A percentile compares a stretch with the other conserved stretches of the same genome.
Evolutionary conservation across 2,329 filamentous ascomycete species (phyloP).

Genomic region (Botrytis elliptica): DNA sequence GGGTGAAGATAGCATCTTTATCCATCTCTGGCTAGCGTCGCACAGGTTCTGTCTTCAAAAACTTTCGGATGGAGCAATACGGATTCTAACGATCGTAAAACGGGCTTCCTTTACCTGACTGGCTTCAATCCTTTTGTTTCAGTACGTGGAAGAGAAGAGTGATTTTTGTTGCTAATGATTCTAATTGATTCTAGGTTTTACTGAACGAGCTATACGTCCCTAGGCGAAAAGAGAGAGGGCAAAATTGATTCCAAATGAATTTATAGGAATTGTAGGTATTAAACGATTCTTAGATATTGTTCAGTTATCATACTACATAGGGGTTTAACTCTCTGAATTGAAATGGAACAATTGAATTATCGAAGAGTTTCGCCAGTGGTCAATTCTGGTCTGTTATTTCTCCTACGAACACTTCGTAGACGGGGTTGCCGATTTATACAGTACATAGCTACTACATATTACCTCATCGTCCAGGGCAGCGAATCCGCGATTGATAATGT

Average conservation of each 20-base stretch:
- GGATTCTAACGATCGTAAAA: background rate
- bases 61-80: constrained; percentile 16
- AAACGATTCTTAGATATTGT: too few species aligned
- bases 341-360: too few species aligned
- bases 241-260: too few species aligned
- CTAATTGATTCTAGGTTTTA: background rate
- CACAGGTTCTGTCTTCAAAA: background rate
- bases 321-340: too few species aligned
- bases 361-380: too few species aligned
- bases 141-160: background rate
- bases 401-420: too few species aligned
- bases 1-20: constrained; percentile 5
- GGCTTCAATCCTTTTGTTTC: constrained; percentile 15
- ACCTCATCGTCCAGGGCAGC: constrained; percentile 12
- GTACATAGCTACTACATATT: background rate
- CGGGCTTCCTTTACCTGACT: constrained; percentile 6
- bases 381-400: too few species aligned
- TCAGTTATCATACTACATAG: too few species aligned
- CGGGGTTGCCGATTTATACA: background rate
- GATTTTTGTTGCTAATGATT: background rate
- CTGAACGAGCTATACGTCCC: background rate
- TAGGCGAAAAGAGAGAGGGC: too few species aligned
- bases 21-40: constrained; percentile 10
- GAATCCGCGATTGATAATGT: background rate
- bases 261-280: too few species aligned